Base-by-base conservation (phyloP, 164 flowering plant species). In the Tetracentron sinense region DNA sequence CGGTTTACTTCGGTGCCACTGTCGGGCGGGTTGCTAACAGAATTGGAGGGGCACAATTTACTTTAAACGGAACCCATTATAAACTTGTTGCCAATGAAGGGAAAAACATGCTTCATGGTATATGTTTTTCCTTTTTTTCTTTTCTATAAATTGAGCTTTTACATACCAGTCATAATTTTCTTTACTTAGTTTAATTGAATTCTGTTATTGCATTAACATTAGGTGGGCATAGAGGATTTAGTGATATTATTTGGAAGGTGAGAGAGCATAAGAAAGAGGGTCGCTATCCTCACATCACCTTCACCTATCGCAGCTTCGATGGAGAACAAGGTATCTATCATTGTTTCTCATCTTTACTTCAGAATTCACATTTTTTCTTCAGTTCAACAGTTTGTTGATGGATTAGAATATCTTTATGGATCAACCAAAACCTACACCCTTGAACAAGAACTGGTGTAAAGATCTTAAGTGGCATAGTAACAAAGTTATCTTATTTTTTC, bases 21-120 rank as follows among this genome's bases (percentile, higher is more conserved):
- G 89, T 87, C 46, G 97, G 97, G 11, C 75, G 93, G 19, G 91
- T 86, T 15, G 95, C 91, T 2, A 90, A 90, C 58, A 71, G 97
- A 63, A 83, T 90, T 26, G 79, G 64, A 19, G 83, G 83, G 0
- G 97, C 91, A 57, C 64, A 79, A 15, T 90, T 82, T 64, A 74
- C 69, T 12, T 23, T 83, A 6, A 59, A 87, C 54, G 97, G 91
- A 26, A 63, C 20, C 6, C 63, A n/a, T 14, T 88, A 88, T 58
- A 81, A 76, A 22, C 48, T 84, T 16, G 61, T 69, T 25, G 68
- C 86, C 0, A 90, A 88, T 74, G 91, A 87, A 17, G 88, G 88
- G 7, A 75, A 81, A 0, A 86, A 84, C 72, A 86, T 58, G 54
- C 84, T 84, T 66, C 91, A 84, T 66, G 85, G 86, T 82, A 75